A percentile compares a stretch with the other conserved stretches of the same genome.
Conservation (phyloP, 2,329 filamentous ascomycete species). For the Fusarium anthophilum region DNA sequence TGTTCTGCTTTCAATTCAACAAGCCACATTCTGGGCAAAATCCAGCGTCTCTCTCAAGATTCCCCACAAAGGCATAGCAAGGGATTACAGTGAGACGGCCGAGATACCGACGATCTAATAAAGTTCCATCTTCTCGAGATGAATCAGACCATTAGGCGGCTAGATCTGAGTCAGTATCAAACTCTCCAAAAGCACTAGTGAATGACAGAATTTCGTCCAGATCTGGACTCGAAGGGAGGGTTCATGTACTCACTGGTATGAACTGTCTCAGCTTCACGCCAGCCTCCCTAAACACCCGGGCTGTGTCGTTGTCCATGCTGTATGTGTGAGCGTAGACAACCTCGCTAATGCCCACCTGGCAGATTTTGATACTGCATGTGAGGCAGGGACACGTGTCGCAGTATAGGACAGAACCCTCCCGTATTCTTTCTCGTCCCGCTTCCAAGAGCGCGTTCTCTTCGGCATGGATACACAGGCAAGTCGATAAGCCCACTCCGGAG, state of each 20-base stretch:
- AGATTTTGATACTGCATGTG: constrained; percentile 98
- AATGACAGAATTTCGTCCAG: constrained; percentile 8
- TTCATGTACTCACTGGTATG: constrained; percentile 71
- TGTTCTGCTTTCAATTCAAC: neutral
- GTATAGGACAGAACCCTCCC: constrained; percentile 84
- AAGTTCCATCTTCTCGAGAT: constrained; percentile 64
- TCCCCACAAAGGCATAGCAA: constrained; percentile 27
- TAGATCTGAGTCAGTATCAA: constrained; percentile 47
- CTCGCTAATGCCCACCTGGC: constrained; percentile 93
- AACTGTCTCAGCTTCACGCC: constrained; percentile 90
- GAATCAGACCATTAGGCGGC: constrained; percentile 72
- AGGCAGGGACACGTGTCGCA: constrained; percentile 97
- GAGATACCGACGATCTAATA: constrained; percentile 40
- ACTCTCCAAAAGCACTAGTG: neutral
- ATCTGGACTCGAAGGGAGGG: constrained; percentile 15
- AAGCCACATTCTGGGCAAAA: constrained; percentile 31
- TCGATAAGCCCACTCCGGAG: constrained; percentile 78
- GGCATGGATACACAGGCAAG: constrained; percentile 95
- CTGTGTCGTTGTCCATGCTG: constrained; percentile 89
- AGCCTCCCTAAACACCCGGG: constrained; percentile 82
- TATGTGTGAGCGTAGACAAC: constrained; percentile 95
- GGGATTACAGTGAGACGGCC: constrained; percentile 7
- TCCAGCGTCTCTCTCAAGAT: neutral
- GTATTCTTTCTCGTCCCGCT: constrained; percentile 89
- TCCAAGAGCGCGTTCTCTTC: constrained; percentile 97